These are phyloP conservation scores for Raddia distichophylla DNA, from an alignment of 176 grass and related monocot species.

Conservation along the genomic window DNA sequence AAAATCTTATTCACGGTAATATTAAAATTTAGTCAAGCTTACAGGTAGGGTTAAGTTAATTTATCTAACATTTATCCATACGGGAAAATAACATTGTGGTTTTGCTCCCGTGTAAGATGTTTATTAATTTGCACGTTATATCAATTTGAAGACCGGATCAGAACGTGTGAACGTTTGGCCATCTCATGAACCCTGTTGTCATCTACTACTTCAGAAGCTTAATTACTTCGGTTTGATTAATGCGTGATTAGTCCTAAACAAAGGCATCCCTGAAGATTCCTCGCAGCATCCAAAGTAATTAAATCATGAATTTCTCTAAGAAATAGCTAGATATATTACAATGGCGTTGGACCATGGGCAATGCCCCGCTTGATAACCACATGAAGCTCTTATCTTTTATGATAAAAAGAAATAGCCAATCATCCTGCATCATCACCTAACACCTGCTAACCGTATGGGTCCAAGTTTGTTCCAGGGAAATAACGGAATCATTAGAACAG, in stretches of 20 bases:
- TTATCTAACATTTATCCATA: too few species aligned
- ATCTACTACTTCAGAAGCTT: slow-evolving; percentile 16
- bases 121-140: neutral
- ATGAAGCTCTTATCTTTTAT: slow-evolving; percentile 11
- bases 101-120: too few species aligned
- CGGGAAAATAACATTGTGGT: too few species aligned
- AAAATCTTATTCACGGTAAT: too few species aligned
- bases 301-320: slow-evolving; percentile 15
- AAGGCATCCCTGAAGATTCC: slow-evolving; percentile 37
- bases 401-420: slow-evolving; percentile 44
- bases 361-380: slow-evolving; percentile 37
- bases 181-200: neutral
- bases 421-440: slow-evolving; percentile 45
- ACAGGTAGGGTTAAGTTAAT: too few species aligned
- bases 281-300: slow-evolving; percentile 14
- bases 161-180: slow-evolving; percentile 23
- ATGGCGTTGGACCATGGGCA: slow-evolving; percentile 2
- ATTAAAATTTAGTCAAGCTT: too few species aligned
- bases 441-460: slow-evolving; percentile 49
- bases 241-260: slow-evolving; percentile 42
- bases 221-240: slow-evolving; percentile 18
- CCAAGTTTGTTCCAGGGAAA: slow-evolving; percentile 34
- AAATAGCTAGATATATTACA: slow-evolving; percentile 7
- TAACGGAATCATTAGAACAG: slow-evolving; percentile 50
- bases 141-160: neutral